These are phyloP conservation scores for Trametes maxima DNA, from an alignment of 768 basidiomycete genomes.

Conservation along the genomic window DNA sequence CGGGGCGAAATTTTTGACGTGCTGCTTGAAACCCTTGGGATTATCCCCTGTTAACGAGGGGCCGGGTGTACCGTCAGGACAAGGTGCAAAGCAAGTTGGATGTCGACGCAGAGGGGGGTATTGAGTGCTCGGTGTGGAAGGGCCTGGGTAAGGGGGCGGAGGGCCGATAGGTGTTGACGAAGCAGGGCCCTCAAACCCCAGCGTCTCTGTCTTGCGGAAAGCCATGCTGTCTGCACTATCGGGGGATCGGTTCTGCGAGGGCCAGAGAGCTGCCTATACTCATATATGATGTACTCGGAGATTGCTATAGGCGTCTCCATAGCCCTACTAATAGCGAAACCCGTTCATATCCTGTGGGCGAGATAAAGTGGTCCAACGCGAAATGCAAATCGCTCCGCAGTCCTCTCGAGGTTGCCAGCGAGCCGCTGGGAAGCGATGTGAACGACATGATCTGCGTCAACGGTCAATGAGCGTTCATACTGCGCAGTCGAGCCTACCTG, in stretches of 20 bases:
- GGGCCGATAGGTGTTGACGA: neutral
- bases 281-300: too few species aligned
- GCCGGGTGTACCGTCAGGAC: neutral
- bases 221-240: too few species aligned
- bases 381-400: neutral
- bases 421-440: neutral
- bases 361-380: neutral
- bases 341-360: too few species aligned
- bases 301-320: too few species aligned
- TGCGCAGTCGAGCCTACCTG: neutral
- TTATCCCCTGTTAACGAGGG: neutral
- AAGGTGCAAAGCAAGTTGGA: neutral
- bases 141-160: neutral
- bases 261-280: too few species aligned
- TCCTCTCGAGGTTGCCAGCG: neutral
- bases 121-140: neutral
- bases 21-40: conserved; percentile 6
- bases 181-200: neutral
- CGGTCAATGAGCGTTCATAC: neutral
- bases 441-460: neutral
- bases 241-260: too few species aligned
- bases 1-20: conserved; percentile 15
- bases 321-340: too few species aligned
- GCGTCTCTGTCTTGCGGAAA: too few species aligned
- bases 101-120: neutral